These are phyloP conservation scores for Aspergillus pseudonomiae DNA, from an alignment of 2,329 filamentous ascomycete species.

Conservation along the genomic window DNA sequence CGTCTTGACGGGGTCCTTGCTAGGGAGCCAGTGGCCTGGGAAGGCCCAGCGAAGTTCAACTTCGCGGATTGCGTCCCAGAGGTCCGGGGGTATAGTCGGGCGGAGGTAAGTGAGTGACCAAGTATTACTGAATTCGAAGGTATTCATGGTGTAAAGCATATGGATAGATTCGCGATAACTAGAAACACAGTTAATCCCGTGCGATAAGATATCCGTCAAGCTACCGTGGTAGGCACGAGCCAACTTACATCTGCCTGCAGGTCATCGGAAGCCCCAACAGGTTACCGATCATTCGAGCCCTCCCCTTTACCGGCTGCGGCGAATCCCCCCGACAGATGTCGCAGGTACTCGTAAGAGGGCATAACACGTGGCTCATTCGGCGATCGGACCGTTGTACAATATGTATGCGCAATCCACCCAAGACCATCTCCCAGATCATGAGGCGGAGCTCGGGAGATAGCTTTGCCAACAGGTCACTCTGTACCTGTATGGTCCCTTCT, in stretches of 20 bases:
- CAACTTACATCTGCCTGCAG: slow-evolving; percentile 41
- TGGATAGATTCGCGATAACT: slow-evolving; percentile 41
- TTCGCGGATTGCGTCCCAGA: slow-evolving; percentile 34
- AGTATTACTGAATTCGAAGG: slow-evolving; percentile 44
- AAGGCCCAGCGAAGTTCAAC: slow-evolving; percentile 45
- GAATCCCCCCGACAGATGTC: slow-evolving; percentile 39
- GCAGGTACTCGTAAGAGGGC: slow-evolving; percentile 31
- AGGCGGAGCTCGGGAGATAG: slow-evolving; percentile 41
- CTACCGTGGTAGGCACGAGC: not conserved
- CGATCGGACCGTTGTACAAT: slow-evolving; percentile 38
- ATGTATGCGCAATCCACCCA: slow-evolving; percentile 37
- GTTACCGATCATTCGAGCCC: not conserved
- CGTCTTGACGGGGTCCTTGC: slow-evolving; percentile 42
- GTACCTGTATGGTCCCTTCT: slow-evolving; percentile 23
- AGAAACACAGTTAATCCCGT: not conserved
- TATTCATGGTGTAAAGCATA: slow-evolving; percentile 39
- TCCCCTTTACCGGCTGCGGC: slow-evolving; percentile 31
- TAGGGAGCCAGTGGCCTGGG: slow-evolving; percentile 44
- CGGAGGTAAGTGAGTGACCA: slow-evolving; percentile 44
- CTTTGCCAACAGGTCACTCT: slow-evolving; percentile 33
- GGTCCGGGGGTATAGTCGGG: slow-evolving; percentile 34
- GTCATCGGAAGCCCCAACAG: slow-evolving; percentile 35
- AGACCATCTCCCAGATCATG: slow-evolving; percentile 40
- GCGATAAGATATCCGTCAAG: not conserved
- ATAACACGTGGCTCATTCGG: slow-evolving; percentile 37